Evolutionary conservation across 2,329 filamentous ascomycete genomes (phyloP), one percentile per base, ranked within the genome.

Genomic region (Macrophomina pseudophaseolina): DNA sequence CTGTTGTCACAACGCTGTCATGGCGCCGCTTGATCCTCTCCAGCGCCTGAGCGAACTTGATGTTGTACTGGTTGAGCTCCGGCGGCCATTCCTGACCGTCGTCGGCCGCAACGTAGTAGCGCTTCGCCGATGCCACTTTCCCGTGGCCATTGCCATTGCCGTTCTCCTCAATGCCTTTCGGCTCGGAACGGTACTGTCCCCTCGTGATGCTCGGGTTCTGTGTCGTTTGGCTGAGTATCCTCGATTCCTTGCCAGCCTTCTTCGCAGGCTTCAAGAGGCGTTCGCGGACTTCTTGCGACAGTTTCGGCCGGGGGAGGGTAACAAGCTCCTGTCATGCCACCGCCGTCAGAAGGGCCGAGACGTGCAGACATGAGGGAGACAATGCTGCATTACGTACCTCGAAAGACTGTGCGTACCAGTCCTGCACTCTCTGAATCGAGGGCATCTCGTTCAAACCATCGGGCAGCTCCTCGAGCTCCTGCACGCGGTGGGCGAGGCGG

Each of bases 351-450:
- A 38, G 6, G 44, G 6, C 44, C 44, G 44, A 49, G 16, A 53
- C 16, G 75, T 78, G 49, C 8, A 33, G 33, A 38, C 3, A 14
- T 71, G 76, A 49, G 48, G 35, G 46, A 35, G 11, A 12, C n/a
- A 6, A 38, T 18, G n/a, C 33, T 8, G n/a, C 52, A 33, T 14
- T 54, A 77, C 86, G 73, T 87, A 97, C 94, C 88, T 99, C 95
- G 76, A 99, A 99, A 62, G 95, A 99, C 83, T 99, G 95, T 70
- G 94, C 95, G 80, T 99, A 99, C 95, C 95, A 99, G 76, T 98
- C 94, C 78, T 94, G 91, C 72, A 99, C 95, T 75, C 90, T 93
- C 78, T 90, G 90, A 72, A 99, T 97, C 11, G 95, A 98, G 46
- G 94, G 92, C 95, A 99, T 98, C 72, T 98, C 94, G 78, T 93